Evolutionary conservation across 2,329 filamentous ascomycete genomes (phyloP).

Genomic region (Mycosphaerella sp.): DNA sequence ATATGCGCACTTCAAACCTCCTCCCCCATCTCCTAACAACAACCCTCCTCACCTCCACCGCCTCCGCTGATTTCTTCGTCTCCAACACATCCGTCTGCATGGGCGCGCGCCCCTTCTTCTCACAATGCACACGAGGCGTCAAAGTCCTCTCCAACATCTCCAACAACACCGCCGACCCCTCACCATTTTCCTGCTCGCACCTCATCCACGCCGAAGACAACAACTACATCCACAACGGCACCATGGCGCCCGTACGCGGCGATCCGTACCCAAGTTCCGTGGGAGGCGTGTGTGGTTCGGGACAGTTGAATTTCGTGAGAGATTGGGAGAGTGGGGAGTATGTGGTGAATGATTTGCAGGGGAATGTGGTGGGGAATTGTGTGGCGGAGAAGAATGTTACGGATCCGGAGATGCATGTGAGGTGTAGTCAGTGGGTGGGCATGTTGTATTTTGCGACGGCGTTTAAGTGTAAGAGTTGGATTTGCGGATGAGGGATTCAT

Average conservation of each 20-base stretch:
- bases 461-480: slow-evolving; percentile 17
- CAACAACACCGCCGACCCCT: slow-evolving; percentile 5
- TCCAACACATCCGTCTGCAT: slow-evolving; percentile 24
- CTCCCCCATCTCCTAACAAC: too few relatives aligned
- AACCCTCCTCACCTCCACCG: neutral
- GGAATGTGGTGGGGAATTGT: slow-evolving; percentile 14
- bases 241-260: slow-evolving; percentile 11
- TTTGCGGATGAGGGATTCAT: slow-evolving; percentile 4
- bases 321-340: slow-evolving; percentile 3
- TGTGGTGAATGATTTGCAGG: slow-evolving; percentile 11
- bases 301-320: slow-evolving; percentile 17
- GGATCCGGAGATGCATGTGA: neutral
- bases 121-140: slow-evolving; percentile 16
- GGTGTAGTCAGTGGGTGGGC: slow-evolving; percentile 21
- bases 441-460: slow-evolving; percentile 16
- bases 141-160: slow-evolving; percentile 16
- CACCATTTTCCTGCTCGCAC: slow-evolving; percentile 16
- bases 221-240: slow-evolving; percentile 20
- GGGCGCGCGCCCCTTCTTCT: slow-evolving; percentile 16
- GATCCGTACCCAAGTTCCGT: slow-evolving; percentile 5
- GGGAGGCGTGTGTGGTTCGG: slow-evolving; percentile 16
- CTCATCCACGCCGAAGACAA: slow-evolving; percentile 20
- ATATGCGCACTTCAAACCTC: too few relatives aligned
- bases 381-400: slow-evolving; percentile 6
- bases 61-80: slow-evolving; percentile 21